Base-by-base conservation (phyloP, 768 basidiomycete genomes). In the Kwoniella heveanensis region DNA sequence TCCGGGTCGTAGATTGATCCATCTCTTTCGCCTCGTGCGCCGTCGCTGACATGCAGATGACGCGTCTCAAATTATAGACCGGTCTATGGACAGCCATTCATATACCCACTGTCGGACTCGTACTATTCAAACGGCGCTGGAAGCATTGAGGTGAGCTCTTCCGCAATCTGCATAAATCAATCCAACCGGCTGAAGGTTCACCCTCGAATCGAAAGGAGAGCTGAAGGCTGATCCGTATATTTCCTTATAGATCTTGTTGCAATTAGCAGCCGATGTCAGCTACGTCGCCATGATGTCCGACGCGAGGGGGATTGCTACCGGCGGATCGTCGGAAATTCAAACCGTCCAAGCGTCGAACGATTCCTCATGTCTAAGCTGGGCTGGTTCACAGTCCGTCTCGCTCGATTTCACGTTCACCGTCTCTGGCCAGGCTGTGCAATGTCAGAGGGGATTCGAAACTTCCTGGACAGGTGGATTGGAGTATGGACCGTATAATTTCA, bases 231-330 rank as follows among this genome's bases (percentile, higher is more conserved):
- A n/a, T n/a, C n/a, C n/a, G n/a, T n/a, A 32, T 9, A 19, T 36
- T 58, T 24, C 13, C 2, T n/a, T 24, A 21, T 39, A 73, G 74
- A 67, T 76, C 24, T 57, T 67, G 47, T 57, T 76, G 0, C 75
- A 77, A 37, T 48, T 72, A n/a, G 47, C 55, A 21, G 49, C 57
- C 24, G 69, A 65, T 0, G 55, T 56, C n/a, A 62, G 69, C 44
- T 77, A 77, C 49, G 66, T 70, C 17, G 69, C 72, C 44, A 60
- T 65, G n/a, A 71, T 77, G 69, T 64, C 64, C 6, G 75, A 77
- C 61, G 69, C 26, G 2, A 22, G 56, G 19, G 71, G 72, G 2
- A 27, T 69, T 13, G 70, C 67, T 4, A 65, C 61, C 1, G 74
- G 75, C 53, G 75, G 75, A 15, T 72, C 72, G 7, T 66, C 75